phyloP scores from a whole-genome alignment of 2,329 filamentous ascomycete genomes.

The Volutella citrinella region DNA sequence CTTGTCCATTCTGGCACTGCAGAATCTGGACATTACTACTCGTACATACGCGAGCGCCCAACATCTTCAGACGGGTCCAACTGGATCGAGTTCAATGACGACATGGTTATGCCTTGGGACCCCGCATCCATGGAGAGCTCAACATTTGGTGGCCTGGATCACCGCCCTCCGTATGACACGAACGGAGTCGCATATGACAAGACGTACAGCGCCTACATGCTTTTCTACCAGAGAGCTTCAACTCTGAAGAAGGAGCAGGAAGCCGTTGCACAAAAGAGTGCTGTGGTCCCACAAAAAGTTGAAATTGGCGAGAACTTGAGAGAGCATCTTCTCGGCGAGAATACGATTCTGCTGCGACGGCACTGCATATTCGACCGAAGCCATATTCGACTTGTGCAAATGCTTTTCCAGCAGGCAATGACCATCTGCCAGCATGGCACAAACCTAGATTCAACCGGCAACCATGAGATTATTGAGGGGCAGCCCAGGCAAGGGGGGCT shows the following conservation, averaged over 20 bases:
- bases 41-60: constrained; percentile 82
- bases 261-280: constrained; percentile 32
- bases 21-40: constrained; percentile 96
- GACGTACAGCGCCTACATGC: constrained; percentile 89
- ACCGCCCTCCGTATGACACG: constrained; percentile 44
- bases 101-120: constrained; percentile 75
- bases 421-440: constrained; percentile 35
- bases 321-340: constrained; percentile 66
- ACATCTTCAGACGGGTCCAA: constrained; percentile 42
- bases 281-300: constrained; percentile 38
- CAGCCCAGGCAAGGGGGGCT: constrained; percentile 16
- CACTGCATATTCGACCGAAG: constrained; percentile 77
- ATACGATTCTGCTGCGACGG: constrained; percentile 68
- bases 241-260: constrained; percentile 56
- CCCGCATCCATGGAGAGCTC: constrained; percentile 67
- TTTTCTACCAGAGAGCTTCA: constrained; percentile 87
- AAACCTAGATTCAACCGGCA: background rate
- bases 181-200: constrained; percentile 58
- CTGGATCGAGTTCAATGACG: constrained; percentile 96
- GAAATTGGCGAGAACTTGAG: constrained; percentile 43
- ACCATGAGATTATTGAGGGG: constrained; percentile 9
- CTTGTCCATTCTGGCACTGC: constrained; percentile 91
- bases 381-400: constrained; percentile 65
- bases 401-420: constrained; percentile 57
- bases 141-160: constrained; percentile 75